Conservation (phyloP, 2,329 filamentous ascomycete genomes). For the Phyllosticta paracitricarpa region DNA sequence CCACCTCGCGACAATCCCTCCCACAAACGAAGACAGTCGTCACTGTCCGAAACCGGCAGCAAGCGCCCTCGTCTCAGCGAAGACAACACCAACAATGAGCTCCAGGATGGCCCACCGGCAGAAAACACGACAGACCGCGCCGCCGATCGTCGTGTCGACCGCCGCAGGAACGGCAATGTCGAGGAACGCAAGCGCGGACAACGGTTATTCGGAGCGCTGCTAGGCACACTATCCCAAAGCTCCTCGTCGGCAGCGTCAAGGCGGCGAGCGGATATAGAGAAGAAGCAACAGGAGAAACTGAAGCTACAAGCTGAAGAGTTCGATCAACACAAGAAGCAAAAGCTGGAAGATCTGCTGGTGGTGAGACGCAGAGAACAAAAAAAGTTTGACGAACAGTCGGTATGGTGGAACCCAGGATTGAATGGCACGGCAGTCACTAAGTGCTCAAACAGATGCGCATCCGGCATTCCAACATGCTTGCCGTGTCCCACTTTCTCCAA, state of each 20-base stretch:
- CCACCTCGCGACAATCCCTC: conserved; percentile 21
- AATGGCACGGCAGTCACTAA: conserved; percentile 8
- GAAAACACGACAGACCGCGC: conserved; percentile 15
- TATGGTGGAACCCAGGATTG: conserved; percentile 36
- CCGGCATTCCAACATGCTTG: conserved; percentile 61
- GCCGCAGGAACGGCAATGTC: conserved; percentile 39
- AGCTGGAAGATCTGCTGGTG: conserved; percentile 50
- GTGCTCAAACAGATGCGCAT: conserved; percentile 53
- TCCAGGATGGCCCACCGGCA: conserved; percentile 12
- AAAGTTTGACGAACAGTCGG: conserved; percentile 64
- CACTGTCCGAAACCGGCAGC: conserved; percentile 36
- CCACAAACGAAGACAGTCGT: conserved; percentile 46
- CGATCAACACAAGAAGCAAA: conserved; percentile 56
- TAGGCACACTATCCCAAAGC: conserved; percentile 69
- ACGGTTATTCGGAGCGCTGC: conserved; percentile 73
- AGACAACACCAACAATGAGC: conserved; percentile 17
- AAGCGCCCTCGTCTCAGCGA: conserved; percentile 45
- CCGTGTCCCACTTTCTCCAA: conserved; percentile 60
- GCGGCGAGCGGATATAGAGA: conserved; percentile 70
- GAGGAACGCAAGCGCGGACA: conserved; percentile 80
- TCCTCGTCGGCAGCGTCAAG: conserved; percentile 47
- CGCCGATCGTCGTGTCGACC: conserved; percentile 21
- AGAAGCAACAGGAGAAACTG: conserved; percentile 66
- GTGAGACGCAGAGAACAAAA: conserved; percentile 60
- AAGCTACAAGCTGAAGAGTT: conserved; percentile 64